Percentiles rank a stretch among this genome's conserved stretches.
Conservation (phyloP, 2,329 filamentous ascomycete genomes). For the Verticillium nubilum region DNA sequence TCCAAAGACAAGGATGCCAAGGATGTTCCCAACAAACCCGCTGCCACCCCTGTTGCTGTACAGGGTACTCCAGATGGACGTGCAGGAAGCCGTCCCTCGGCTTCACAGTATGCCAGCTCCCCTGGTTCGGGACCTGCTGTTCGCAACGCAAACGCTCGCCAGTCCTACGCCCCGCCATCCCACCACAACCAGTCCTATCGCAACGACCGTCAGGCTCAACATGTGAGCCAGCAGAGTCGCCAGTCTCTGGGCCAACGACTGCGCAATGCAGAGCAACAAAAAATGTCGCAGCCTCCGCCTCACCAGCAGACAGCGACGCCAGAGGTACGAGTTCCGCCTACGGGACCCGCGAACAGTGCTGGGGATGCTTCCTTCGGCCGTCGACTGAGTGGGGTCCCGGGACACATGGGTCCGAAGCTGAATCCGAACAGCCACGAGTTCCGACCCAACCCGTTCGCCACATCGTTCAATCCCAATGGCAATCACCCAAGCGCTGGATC, state of each 20-base stretch:
- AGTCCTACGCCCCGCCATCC: conserved; percentile 39
- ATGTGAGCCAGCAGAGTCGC: conserved; percentile 33
- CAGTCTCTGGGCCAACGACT: conserved; percentile 43
- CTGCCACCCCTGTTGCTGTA: conserved; percentile 14
- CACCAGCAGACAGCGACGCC: conserved; percentile 39
- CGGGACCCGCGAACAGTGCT: conserved; percentile 59
- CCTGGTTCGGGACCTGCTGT: conserved; percentile 12
- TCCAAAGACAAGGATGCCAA: conserved; percentile 52
- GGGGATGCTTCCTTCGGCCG: conserved; percentile 45
- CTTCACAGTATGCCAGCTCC: conserved; percentile 1
- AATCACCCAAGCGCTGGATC: conserved; percentile 60
- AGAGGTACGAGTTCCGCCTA: conserved; percentile 67
- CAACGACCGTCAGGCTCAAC: conserved; percentile 38
- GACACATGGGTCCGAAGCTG: conserved; percentile 49
- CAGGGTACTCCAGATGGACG: conserved; percentile 19
- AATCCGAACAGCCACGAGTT: conserved; percentile 73
- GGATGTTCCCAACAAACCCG: conserved; percentile 35
- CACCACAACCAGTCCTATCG: conserved; percentile 43
- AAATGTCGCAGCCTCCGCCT: conserved; percentile 34
- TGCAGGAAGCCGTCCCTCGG: conserved; percentile 23
- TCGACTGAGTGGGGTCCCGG: conserved; percentile 45
- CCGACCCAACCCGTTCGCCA: conserved; percentile 75
- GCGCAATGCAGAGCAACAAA: conserved; percentile 46
- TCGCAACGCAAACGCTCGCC: conserved; percentile 43
- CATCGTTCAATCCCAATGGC: conserved; percentile 70